These are phyloP conservation scores for Eucalyptus viminalis DNA, from an alignment of 345 rosid genomes.

Conservation along the genomic window DNA sequence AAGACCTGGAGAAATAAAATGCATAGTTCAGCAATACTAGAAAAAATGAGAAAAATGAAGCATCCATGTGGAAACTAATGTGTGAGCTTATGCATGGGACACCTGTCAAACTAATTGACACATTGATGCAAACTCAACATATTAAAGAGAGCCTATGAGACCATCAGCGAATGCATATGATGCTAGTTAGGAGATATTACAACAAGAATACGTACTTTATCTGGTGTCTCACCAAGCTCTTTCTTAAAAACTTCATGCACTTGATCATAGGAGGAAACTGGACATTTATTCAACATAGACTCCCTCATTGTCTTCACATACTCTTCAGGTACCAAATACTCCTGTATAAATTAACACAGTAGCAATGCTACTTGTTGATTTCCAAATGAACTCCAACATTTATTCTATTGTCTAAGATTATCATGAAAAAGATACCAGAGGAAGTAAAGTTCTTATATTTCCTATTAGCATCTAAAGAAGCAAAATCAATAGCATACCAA, in stretches of 20 bases:
- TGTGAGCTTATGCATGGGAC: not conserved
- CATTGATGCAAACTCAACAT: not conserved
- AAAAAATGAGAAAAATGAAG: not conserved
- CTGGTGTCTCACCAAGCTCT: slow-evolving; percentile 84
- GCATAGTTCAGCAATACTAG: not conserved
- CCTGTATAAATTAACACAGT: slow-evolving; percentile 24
- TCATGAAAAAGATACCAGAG: not conserved
- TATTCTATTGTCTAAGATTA: not conserved
- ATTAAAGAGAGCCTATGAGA: not conserved
- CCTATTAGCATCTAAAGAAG: not conserved
- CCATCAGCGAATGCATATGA: not conserved
- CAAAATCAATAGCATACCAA: slow-evolving; percentile 33
- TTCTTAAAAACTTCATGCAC: slow-evolving; percentile 81
- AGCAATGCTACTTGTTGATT: not conserved
- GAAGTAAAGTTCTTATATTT: not conserved
- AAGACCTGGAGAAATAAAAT: slow-evolving; percentile 30
- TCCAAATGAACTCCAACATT: not conserved
- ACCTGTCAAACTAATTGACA: not conserved
- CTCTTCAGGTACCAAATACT: slow-evolving; percentile 80
- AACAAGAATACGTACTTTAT: slow-evolving; percentile 35
- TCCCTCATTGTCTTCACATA: slow-evolving; percentile 78
- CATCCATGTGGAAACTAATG: not conserved
- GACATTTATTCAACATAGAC: slow-evolving; percentile 89
- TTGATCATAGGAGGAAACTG: slow-evolving; percentile 90
- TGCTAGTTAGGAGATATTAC: not conserved